Evolutionary conservation across 177 flowering plant species (phyloP), one percentile per base, ranked within the genome.

Genomic region (Telopea speciosissima): DNA sequence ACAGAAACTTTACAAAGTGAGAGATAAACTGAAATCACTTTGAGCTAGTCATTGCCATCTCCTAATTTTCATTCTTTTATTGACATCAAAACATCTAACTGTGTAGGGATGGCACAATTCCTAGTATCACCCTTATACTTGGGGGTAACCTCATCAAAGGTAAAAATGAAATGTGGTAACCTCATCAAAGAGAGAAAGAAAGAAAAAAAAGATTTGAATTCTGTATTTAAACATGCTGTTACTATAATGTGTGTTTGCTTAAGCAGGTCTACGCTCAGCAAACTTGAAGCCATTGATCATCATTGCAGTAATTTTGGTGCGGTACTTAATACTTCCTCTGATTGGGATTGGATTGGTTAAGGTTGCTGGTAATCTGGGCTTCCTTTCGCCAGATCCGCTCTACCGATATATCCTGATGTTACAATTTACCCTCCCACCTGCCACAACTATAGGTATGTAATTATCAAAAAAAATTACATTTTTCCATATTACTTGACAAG

Each of bases 111-210:
- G 98, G 88, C 73, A 89, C 99, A 24, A 91, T 90, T 65, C 97
- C 99, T 31, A 86, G 96, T 68, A 89, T 89, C 76, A 93, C 92
- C 24, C 95, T 96, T 31, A 93, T 96, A 40, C 86, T 93, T 2
- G 97, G 99, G 70, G 99, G 93, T 71, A 94, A 92, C 76, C 92
- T 94, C 36, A 83, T 81, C 25, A 86, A 85, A 85, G 99, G 99
- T 93, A 80, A 45, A 8, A 5, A n/a, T n/a, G n/a, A n/a, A n/a
- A n/a, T n/a, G n/a, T n/a, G 99, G 93, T 71, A 94, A 92, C 76
- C 92, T 94, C 36, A 83, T 81, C 25, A 86, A 85, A 85, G 99
- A 98, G 91, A 80, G n/a, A n/a, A n/a, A n/a, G n/a, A n/a, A n/a
- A n/a, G n/a, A 45, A 8, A 5, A 17, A 45, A 2, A 45, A 33